Percentiles rank a stretch among this genome's conserved stretches.
phyloP scores from a whole-genome alignment of 1,284 basidiomycete species.

The Cystobasidium slooffiae region DNA sequence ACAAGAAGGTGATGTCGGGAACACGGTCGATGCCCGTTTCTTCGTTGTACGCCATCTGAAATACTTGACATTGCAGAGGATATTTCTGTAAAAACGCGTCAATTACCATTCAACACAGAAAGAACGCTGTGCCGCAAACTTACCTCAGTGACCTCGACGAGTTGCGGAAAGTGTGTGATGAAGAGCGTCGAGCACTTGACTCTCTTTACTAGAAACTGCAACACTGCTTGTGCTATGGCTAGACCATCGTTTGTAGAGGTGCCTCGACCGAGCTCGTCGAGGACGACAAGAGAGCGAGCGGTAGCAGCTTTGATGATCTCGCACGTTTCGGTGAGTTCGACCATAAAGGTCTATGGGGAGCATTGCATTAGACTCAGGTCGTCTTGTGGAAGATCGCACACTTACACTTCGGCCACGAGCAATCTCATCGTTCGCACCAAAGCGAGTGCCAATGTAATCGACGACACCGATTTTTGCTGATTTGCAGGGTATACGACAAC shows the following conservation, averaged over 20 bases:
- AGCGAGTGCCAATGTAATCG: conserved; percentile 79
- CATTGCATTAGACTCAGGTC: conserved; percentile 79
- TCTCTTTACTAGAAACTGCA: conserved; percentile 73
- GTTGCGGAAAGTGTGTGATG: conserved; percentile 83
- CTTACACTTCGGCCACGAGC: conserved; percentile 66
- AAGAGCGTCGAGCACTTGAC: conserved; percentile 82
- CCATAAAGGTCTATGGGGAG: conserved; percentile 64
- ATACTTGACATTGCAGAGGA: conserved; percentile 64
- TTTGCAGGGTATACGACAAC: conserved; percentile 67
- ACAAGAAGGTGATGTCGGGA: conserved; percentile 81
- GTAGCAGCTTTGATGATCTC: conserved; percentile 69
- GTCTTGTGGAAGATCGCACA: conserved; percentile 59
- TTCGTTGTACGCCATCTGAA: conserved; percentile 83
- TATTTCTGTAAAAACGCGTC: conserved; percentile 35
- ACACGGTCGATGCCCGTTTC: conserved; percentile 68
- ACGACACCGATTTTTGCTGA: conserved; percentile 73
- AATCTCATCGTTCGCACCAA: conserved; percentile 78
- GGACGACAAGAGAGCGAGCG: conserved; percentile 64
- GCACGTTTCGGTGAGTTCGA: conserved; percentile 91
- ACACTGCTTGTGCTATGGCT: conserved; percentile 77
- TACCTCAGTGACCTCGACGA: conserved; percentile 45
- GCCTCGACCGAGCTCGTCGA: conserved; percentile 72
- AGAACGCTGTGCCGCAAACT: not conserved
- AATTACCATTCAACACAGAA: not conserved
- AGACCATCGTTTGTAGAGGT: conserved; percentile 85